Evolutionary conservation across 169 alveolate genomes (phyloP).

Genomic region (Miamiensis avidus): DNA sequence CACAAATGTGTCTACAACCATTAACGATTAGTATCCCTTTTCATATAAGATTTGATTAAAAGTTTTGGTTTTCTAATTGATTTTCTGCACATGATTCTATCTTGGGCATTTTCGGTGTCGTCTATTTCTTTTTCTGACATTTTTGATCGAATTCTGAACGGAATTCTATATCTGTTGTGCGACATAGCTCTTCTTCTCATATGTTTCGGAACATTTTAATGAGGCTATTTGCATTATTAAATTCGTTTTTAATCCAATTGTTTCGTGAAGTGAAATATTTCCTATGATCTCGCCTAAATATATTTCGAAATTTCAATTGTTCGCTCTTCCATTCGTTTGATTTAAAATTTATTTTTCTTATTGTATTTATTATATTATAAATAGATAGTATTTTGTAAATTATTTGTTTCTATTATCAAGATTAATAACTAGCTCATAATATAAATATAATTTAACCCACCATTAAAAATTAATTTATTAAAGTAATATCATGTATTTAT

Average conservation of each 20-base stretch:
- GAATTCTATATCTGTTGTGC: constrained; percentile 92
- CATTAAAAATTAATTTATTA: too few species aligned
- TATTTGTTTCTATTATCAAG: too few species aligned
- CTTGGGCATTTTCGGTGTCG: constrained; percentile 46
- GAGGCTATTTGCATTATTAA: constrained; percentile 59
- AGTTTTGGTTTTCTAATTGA: constrained; percentile 57
- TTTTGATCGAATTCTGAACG: constrained; percentile 80
- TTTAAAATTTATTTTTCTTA: too few species aligned
- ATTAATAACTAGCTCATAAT: too few species aligned
- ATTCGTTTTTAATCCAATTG: neutral
- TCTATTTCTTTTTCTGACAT: constrained; percentile 70
- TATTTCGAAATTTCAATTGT: neutral
- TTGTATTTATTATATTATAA: too few species aligned
- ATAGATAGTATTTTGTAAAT: too few species aligned
- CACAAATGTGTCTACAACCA: constrained; percentile 94
- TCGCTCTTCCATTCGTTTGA: neutral
- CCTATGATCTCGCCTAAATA: neutral
- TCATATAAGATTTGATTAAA: constrained; percentile 60
- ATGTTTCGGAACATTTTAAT: constrained; percentile 88
- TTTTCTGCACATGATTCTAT: constrained; percentile 59
- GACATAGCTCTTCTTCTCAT: constrained; percentile 95
- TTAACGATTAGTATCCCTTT: constrained; percentile 67
- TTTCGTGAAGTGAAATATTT: neutral
- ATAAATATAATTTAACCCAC: too few species aligned
- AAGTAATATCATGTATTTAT: too few species aligned